phyloP scores from a whole-genome alignment of 257 asterid genomes.

The Solanum chmielewskii region DNA sequence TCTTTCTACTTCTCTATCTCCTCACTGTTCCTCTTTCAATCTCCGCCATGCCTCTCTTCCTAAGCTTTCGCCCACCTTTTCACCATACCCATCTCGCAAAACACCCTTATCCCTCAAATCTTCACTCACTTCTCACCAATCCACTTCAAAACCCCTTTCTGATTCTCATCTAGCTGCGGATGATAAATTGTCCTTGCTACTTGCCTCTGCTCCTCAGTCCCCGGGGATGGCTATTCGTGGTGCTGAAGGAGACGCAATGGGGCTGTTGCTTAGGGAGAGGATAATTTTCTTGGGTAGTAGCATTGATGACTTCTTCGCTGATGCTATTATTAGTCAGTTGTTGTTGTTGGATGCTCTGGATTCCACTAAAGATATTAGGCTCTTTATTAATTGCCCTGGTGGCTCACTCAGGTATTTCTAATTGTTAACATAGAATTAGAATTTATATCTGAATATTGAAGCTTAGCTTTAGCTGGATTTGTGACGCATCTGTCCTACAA shows the following conservation, averaged over 20 bases:
- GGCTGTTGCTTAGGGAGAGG: constrained; percentile 77
- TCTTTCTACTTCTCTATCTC: constrained; percentile 41
- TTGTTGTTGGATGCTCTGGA: constrained; percentile 82
- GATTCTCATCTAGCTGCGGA: constrained; percentile 3
- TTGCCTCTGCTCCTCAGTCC: constrained; percentile 33
- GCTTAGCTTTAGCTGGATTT: neutral
- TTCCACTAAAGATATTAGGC: constrained; percentile 72
- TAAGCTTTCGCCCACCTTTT: neutral
- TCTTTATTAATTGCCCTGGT: constrained; percentile 82
- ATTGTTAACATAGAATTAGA: neutral
- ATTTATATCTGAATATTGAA: neutral
- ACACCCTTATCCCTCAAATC: constrained; percentile 7
- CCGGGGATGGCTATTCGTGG: constrained; percentile 63
- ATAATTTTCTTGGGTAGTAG: constrained; percentile 70
- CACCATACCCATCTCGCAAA: constrained; percentile 4
- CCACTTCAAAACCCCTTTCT: constrained; percentile 4
- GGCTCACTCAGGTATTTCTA: constrained; percentile 73
- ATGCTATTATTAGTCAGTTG: constrained; percentile 78
- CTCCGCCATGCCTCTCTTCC: neutral
- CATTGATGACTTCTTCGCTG: constrained; percentile 83
- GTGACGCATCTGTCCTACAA: neutral
- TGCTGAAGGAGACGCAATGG: constrained; percentile 74
- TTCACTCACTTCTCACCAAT: constrained; percentile 11
- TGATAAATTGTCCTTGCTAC: constrained; percentile 24
- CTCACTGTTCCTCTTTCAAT: neutral